phyloP scores from a whole-genome alignment of 1,284 basidiomycete species.

The Lentinula novae-zelandiae region DNA sequence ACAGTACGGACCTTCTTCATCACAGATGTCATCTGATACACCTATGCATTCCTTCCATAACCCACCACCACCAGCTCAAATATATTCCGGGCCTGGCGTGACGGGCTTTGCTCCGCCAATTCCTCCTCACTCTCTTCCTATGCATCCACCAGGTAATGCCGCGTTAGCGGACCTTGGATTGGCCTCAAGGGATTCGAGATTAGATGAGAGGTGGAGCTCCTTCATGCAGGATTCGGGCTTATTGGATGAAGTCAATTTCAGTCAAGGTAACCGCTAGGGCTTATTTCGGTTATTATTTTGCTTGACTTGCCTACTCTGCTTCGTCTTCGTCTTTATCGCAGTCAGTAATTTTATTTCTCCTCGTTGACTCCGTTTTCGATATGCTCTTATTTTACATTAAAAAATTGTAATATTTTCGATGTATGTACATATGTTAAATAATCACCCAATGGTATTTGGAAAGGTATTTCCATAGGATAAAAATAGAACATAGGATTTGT shows the following conservation, averaged over 20 bases:
- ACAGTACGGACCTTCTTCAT: constrained; percentile 9
- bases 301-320: background rate
- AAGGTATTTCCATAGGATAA: no score
- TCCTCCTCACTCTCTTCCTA: background rate
- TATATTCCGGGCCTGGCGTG: constrained; percentile 8
- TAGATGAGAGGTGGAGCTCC: constrained; percentile 55
- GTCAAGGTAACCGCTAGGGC: background rate
- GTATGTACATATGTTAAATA: background rate
- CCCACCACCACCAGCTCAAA: constrained; percentile 9
- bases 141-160: constrained; percentile 22
- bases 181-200: constrained; percentile 46
- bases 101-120: background rate
- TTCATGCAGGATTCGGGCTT: constrained; percentile 56
- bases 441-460: background rate
- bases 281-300: background rate
- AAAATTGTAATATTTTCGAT: background rate
- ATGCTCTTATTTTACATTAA: background rate
- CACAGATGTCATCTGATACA: background rate
- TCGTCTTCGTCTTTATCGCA: background rate
- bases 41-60: constrained; percentile 5
- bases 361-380: no score
- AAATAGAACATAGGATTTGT: no score
- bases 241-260: constrained; percentile 30
- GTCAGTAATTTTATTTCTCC: background rate
- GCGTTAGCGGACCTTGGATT: constrained; percentile 50